phyloP scores from a whole-genome alignment of 179 eudicot species.

The Nepenthes alata region DNA sequence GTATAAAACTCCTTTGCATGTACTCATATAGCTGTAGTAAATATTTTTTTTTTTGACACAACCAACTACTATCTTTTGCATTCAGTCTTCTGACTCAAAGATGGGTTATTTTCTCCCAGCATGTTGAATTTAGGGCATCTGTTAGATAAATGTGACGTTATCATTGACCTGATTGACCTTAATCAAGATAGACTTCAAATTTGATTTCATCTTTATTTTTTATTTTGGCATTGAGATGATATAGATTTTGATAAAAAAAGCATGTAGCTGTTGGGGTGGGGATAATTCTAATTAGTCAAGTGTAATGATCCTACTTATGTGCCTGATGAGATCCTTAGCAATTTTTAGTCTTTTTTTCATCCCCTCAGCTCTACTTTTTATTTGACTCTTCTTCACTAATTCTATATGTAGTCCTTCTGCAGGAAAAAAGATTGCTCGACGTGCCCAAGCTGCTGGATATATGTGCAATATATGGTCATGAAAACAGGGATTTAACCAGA shows the following conservation, averaged over 20 bases:
- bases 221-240: background rate
- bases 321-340: background rate
- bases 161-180: too few relatives aligned
- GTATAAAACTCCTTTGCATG: too few relatives aligned
- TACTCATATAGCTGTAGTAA: too few relatives aligned
- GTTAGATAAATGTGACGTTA: too few relatives aligned
- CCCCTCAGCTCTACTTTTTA: background rate
- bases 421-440: conserved; percentile 84
- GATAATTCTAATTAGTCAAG: background rate
- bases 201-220: background rate
- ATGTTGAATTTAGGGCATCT: too few relatives aligned
- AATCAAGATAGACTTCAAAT: background rate
- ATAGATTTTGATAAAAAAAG: background rate
- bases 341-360: background rate
- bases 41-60: too few relatives aligned
- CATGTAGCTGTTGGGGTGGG: background rate
- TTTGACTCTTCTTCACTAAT: conserved; percentile 27
- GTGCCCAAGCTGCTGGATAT: conserved; percentile 81
- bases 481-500: conserved; percentile 66
- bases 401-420: conserved; percentile 69
- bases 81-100: too few relatives aligned
- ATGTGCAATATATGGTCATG: conserved; percentile 88
- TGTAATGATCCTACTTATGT: background rate
- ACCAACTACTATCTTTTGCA: too few relatives aligned
- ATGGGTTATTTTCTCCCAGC: too few relatives aligned